Conservation (phyloP, 495 filamentous ascomycete genomes). For the Xylaria castorea region DNA sequence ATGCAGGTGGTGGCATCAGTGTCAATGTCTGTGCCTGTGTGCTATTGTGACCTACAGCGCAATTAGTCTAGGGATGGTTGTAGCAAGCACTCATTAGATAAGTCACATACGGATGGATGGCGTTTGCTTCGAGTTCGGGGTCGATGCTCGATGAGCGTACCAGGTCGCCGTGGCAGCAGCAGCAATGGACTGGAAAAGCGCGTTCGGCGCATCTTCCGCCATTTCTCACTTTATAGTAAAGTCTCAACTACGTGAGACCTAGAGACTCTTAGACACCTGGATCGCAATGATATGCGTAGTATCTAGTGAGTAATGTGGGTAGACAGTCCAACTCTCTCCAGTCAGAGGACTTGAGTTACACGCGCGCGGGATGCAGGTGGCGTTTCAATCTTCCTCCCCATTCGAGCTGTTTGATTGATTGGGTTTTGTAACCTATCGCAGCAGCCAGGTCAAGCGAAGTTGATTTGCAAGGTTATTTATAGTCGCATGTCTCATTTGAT, state of each 20-base stretch:
- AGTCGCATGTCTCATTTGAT: neutral
- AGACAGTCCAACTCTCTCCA: neutral
- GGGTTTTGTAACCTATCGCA: neutral
- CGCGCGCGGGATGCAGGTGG: neutral
- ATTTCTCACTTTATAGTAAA: neutral
- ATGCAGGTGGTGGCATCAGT: neutral
- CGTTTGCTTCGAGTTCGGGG: conserved; percentile 18
- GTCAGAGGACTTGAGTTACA: neutral
- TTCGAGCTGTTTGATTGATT: neutral
- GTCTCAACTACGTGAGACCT: neutral
- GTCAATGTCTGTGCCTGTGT: conserved; percentile 3
- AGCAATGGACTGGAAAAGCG: conserved; percentile 25
- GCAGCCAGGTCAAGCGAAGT: neutral
- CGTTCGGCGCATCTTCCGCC: conserved; percentile 1
- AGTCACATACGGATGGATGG: conserved; percentile 9
- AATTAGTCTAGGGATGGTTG: neutral
- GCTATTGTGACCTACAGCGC: neutral
- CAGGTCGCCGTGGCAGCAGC: conserved; percentile 33
- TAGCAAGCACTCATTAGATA: neutral
- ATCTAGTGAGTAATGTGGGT: neutral
- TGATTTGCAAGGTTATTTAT: neutral
- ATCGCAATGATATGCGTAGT: neutral
- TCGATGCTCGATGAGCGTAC: conserved; percentile 32
- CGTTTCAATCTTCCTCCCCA: neutral
- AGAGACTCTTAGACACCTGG: neutral